These are phyloP conservation scores for Coniochaeta sp. DNA, from an alignment of 2,329 filamentous ascomycete genomes.

Conservation along the genomic window DNA sequence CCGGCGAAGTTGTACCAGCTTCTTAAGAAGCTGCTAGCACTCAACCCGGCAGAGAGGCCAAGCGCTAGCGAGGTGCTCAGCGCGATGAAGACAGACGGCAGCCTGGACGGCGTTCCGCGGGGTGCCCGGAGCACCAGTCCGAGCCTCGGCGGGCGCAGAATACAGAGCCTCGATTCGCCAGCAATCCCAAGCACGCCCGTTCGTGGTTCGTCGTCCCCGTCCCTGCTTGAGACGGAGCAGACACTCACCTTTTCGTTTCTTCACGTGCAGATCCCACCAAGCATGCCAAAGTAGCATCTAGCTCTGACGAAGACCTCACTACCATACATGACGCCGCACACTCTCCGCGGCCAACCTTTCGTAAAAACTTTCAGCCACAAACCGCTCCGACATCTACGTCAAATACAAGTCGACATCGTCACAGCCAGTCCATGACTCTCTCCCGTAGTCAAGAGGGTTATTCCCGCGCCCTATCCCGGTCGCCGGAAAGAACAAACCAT, in stretches of 20 bases:
- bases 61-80: slow-evolving; percentile 78
- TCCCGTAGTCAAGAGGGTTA: slow-evolving; percentile 33
- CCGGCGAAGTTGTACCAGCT: slow-evolving; percentile 81
- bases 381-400: slow-evolving; percentile 3
- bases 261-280: slow-evolving; percentile 22
- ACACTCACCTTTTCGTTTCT: slow-evolving; percentile 6
- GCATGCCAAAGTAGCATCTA: slow-evolving; percentile 20
- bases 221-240: not conserved
- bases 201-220: slow-evolving; percentile 25
- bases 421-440: slow-evolving; percentile 27
- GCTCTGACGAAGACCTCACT: slow-evolving; percentile 21
- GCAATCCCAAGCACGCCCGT: slow-evolving; percentile 39
- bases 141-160: slow-evolving; percentile 32
- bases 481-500: slow-evolving; percentile 18
- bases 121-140: slow-evolving; percentile 25
- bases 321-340: slow-evolving; percentile 14
- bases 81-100: slow-evolving; percentile 64
- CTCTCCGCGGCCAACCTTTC: slow-evolving; percentile 13
- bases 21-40: slow-evolving; percentile 70
- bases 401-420: slow-evolving; percentile 19
- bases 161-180: slow-evolving; percentile 50
- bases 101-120: slow-evolving; percentile 32
- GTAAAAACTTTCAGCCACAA: not conserved
- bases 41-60: slow-evolving; percentile 70
- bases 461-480: slow-evolving; percentile 13